Evolutionary conservation across 2,329 filamentous ascomycete genomes (phyloP).

Genomic region (Aaosphaeria pasadenensis): DNA sequence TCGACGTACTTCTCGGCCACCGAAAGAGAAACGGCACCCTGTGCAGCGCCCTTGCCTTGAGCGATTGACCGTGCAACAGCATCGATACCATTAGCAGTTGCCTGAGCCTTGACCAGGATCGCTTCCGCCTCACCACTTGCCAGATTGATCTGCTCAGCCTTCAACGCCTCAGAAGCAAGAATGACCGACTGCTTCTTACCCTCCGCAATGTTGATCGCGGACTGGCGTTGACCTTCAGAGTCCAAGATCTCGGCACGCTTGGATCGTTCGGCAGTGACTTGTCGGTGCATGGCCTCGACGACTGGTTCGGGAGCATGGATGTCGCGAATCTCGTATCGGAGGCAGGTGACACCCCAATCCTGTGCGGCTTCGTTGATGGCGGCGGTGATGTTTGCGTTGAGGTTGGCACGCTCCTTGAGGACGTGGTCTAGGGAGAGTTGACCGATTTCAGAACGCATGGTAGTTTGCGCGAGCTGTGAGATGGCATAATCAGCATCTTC

Average conservation of each 20-base stretch:
- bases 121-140: conserved; percentile 92
- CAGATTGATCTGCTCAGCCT: conserved; percentile 87
- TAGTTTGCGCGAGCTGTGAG: conserved; percentile 94
- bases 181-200: conserved; percentile 97
- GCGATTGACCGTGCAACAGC: conserved; percentile 75
- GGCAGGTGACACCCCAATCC: conserved; percentile 93
- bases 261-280: conserved; percentile 94
- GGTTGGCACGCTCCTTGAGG: conserved; percentile 89
- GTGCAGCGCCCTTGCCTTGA: conserved; percentile 70
- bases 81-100: conserved; percentile 85
- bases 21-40: conserved; percentile 78
- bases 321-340: conserved; percentile 96
- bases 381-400: conserved; percentile 98
- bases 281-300: conserved; percentile 96
- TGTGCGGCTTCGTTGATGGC: conserved; percentile 98
- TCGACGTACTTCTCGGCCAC: conserved; percentile 98
- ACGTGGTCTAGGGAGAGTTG: conserved; percentile 96
- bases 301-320: conserved; percentile 94
- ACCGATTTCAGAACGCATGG: conserved; percentile 97
- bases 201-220: conserved; percentile 98
- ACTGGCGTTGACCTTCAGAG: conserved; percentile 93
- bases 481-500: conserved; percentile 99
- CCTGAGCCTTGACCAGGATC: conserved; percentile 78
- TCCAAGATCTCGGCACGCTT: conserved; percentile 98
- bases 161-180: conserved; percentile 86